A percentile compares a stretch with the other conserved stretches of the same genome.
phyloP scores from a whole-genome alignment of 495 filamentous ascomycete genomes.

The Diplogelasinospora grovesii region DNA sequence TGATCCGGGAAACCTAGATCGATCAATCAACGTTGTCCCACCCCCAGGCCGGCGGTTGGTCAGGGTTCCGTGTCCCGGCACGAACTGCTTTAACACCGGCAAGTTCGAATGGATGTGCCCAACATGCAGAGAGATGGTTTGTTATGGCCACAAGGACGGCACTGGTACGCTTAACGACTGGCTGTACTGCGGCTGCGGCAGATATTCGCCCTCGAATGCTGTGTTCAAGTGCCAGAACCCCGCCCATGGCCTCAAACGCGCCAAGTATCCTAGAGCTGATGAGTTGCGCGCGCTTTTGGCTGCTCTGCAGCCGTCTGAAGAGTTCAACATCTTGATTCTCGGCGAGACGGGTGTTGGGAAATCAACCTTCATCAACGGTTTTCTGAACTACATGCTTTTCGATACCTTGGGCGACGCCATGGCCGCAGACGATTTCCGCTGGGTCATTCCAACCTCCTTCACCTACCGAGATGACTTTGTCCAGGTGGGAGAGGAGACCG shows the following conservation, averaged over 20 bases:
- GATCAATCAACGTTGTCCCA: no score
- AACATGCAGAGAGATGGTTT: constrained; percentile 18
- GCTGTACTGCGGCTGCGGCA: constrained; percentile 36
- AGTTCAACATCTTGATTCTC: constrained; percentile 39
- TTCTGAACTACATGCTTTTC: constrained; percentile 37
- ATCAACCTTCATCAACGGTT: constrained; percentile 42
- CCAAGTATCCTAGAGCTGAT: not conserved
- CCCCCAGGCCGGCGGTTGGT: constrained; percentile 21
- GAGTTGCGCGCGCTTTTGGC: no score
- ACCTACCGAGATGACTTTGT: no score
- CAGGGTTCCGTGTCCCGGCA: constrained; percentile 26
- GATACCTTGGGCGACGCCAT: constrained; percentile 29
- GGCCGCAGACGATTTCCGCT: constrained; percentile 16
- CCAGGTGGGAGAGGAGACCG: no score
- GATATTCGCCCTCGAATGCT: constrained; percentile 11
- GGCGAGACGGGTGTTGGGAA: constrained; percentile 41
- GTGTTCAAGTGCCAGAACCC: constrained; percentile 27
- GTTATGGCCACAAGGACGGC: constrained; percentile 30
- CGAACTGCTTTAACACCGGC: constrained; percentile 9
- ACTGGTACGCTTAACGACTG: constrained; percentile 23
- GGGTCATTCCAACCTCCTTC: constrained; percentile 36
- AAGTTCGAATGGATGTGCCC: constrained; percentile 27
- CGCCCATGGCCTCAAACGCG: constrained; percentile 12
- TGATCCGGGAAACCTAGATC: no score
- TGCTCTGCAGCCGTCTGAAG: constrained; percentile 4